These are phyloP conservation scores for Fusarium bulbicola DNA, from an alignment of 2,329 filamentous ascomycete species.

Conservation along the genomic window DNA sequence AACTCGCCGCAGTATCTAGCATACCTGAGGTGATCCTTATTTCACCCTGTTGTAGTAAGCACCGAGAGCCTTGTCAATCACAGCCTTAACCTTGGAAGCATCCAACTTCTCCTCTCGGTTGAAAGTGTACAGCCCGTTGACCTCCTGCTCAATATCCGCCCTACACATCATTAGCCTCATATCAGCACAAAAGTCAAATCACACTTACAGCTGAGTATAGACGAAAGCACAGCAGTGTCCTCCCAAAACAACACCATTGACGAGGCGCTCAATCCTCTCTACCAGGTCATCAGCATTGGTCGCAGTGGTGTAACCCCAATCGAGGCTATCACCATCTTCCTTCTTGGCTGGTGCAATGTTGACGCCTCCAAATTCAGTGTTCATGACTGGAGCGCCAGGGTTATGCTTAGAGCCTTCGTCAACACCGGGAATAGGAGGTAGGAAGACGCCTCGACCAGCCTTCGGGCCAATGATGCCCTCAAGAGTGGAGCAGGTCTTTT, in stretches of 20 bases:
- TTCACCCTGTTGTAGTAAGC: slow-evolving; percentile 53
- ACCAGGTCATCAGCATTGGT: slow-evolving; percentile 67
- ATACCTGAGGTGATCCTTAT: neutral
- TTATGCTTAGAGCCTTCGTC: slow-evolving; percentile 62
- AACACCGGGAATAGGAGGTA: slow-evolving; percentile 51
- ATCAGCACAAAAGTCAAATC: neutral
- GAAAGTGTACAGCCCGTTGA: slow-evolving; percentile 72
- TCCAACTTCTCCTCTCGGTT: slow-evolving; percentile 69
- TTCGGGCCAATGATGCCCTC: slow-evolving; percentile 64
- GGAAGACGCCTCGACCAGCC: slow-evolving; percentile 62
- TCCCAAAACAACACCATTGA: slow-evolving; percentile 64
- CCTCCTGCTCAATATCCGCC: slow-evolving; percentile 72
- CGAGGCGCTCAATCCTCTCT: slow-evolving; percentile 64
- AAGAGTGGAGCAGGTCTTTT: slow-evolving; percentile 62
- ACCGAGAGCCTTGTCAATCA: slow-evolving; percentile 63
- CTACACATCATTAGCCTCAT: slow-evolving; percentile 40
- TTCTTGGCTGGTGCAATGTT: slow-evolving; percentile 66
- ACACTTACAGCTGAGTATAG: slow-evolving; percentile 70
- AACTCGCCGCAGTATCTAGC: neutral
- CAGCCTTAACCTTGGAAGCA: slow-evolving; percentile 62
- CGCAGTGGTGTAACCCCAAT: slow-evolving; percentile 77
- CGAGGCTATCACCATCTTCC: slow-evolving; percentile 52
- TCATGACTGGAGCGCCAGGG: slow-evolving; percentile 67
- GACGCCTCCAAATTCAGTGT: slow-evolving; percentile 74
- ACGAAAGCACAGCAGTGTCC: slow-evolving; percentile 70